Conservation (phyloP, 768 basidiomycete species). For the Cyclocybe aegerita region DNA sequence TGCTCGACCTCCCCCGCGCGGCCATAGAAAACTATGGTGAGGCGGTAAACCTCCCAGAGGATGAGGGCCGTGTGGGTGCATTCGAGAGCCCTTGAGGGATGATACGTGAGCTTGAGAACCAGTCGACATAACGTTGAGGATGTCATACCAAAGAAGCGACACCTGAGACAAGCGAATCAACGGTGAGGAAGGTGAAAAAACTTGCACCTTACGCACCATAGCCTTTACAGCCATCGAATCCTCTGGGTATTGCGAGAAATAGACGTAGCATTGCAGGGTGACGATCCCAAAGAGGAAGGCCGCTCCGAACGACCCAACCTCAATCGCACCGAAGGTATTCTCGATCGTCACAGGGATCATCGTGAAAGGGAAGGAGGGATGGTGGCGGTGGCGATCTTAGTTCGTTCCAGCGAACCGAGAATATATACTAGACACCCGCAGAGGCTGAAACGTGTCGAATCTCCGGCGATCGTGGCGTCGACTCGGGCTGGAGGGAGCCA, state of each 20-base stretch:
- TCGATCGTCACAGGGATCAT: background rate
- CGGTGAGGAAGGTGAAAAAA: conserved; percentile 4
- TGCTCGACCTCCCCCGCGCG: background rate
- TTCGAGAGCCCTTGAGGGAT: conserved; percentile 6
- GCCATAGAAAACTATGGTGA: background rate
- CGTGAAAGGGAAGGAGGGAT: too few species aligned
- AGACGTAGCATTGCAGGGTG: conserved; percentile 21
- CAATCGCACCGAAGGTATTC: conserved; percentile 20
- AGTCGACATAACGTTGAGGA: too few species aligned
- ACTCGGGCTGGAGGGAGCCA: too few species aligned
- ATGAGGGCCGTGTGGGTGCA: conserved; percentile 4
- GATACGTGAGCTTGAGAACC: background rate
- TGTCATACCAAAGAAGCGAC: background rate
- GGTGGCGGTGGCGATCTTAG: too few species aligned
- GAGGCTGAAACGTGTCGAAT: too few species aligned
- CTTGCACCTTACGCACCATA: conserved; percentile 4
- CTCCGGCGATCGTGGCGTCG: too few species aligned
- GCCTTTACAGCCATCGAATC: conserved; percentile 16
- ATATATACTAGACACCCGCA: too few species aligned
- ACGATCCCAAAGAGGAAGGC: conserved; percentile 25
- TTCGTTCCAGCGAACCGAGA: too few species aligned
- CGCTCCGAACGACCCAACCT: conserved; percentile 20
- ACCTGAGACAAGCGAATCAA: background rate
- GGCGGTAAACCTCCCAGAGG: conserved; percentile 4
- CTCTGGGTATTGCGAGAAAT: conserved; percentile 8